Conservation (phyloP, 208 protist species). For the Leishmania arabica region DNA sequence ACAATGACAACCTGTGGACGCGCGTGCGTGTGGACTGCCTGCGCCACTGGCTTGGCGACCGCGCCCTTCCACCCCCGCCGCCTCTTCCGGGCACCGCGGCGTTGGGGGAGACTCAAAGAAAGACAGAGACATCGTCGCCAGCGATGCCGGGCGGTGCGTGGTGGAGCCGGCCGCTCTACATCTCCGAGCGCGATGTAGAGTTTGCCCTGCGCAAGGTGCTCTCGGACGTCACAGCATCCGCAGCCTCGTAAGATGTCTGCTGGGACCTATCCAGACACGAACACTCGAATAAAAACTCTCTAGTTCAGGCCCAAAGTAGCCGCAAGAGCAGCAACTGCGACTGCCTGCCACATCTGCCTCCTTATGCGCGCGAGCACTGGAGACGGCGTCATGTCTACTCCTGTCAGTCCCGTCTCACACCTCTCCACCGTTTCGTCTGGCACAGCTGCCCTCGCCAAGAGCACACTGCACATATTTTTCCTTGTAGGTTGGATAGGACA, state of each 20-base stretch:
- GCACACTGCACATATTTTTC: not conserved
- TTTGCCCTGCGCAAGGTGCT: constrained; percentile 47
- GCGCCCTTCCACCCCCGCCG: constrained; percentile 12
- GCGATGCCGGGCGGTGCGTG: not conserved
- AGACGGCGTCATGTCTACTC: not conserved
- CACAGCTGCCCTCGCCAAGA: not conserved
- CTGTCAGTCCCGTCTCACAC: not conserved
- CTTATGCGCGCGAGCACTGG: not conserved
- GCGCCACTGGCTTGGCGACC: constrained; percentile 9
- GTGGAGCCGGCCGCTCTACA: constrained; percentile 18
- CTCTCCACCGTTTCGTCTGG: not conserved
- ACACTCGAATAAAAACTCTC: not conserved
- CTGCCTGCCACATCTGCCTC: not conserved
- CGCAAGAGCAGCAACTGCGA: not conserved
- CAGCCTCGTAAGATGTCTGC: not conserved
- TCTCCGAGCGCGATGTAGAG: constrained; percentile 53
- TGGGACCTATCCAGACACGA: not conserved
- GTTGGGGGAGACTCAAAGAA: not conserved
- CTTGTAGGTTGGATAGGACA: not conserved
- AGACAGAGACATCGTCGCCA: not conserved
- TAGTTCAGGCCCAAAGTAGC: not conserved
- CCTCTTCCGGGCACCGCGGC: constrained; percentile 4
- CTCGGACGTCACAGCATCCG: not conserved
- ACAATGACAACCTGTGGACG: constrained; percentile 15
- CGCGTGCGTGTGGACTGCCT: constrained; percentile 12